Evolutionary conservation across 2,329 filamentous ascomycete genomes (phyloP).

Genomic region (Fusarium secorum): DNA sequence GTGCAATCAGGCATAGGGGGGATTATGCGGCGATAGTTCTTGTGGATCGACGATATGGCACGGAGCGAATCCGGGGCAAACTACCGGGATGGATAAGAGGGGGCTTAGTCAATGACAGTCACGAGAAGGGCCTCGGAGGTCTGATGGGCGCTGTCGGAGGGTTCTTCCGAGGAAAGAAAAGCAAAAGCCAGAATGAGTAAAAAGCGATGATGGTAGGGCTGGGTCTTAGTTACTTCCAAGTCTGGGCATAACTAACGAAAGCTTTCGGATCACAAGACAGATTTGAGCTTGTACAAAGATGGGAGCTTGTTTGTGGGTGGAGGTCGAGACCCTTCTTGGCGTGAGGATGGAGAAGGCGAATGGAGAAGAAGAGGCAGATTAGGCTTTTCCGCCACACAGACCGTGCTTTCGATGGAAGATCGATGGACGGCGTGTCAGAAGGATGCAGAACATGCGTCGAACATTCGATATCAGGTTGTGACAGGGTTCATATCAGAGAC

Average conservation of each 20-base stretch:
- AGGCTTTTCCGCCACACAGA: conserved; percentile 21
- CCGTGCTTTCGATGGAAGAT: conserved; percentile 12
- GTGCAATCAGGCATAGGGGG: conserved; percentile 84
- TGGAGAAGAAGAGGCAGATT: background rate
- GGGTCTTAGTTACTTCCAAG: background rate
- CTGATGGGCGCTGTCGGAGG: conserved; percentile 65
- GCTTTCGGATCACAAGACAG: conserved; percentile 6
- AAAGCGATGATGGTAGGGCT: background rate
- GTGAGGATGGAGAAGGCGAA: conserved; percentile 25
- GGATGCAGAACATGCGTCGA: conserved; percentile 28
- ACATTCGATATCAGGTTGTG: conserved; percentile 34
- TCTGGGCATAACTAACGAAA: background rate
- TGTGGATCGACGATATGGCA: conserved; percentile 81
- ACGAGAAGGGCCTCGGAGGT: conserved; percentile 61
- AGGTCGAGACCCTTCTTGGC: conserved; percentile 33
- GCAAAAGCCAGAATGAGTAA: conserved; percentile 5
- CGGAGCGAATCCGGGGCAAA: conserved; percentile 76
- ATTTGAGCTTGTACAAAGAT: conserved; percentile 18
- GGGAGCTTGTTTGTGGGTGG: conserved; percentile 18
- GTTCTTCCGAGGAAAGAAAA: conserved; percentile 65
- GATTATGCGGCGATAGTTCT: conserved; percentile 94
- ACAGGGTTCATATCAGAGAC: background rate
- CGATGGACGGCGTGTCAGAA: conserved; percentile 3
- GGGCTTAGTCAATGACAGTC: conserved; percentile 64
- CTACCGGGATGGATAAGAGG: conserved; percentile 88